Conservation (phyloP, 768 basidiomycete genomes). For the Leucosporidium yakuticum region DNA sequence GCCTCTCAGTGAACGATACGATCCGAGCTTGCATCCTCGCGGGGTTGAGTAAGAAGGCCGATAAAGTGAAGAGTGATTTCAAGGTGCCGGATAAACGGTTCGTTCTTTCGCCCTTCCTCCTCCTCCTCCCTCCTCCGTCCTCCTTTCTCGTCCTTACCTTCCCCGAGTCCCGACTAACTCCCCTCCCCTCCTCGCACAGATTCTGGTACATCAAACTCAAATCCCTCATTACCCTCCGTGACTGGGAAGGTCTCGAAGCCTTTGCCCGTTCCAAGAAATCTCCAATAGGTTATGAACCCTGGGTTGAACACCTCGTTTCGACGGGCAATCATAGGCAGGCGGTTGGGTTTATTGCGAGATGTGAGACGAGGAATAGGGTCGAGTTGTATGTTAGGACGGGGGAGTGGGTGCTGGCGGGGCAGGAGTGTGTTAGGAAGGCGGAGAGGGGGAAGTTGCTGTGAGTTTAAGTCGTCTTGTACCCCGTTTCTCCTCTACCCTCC, state of each 20-base stretch:
- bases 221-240: conserved; percentile 66
- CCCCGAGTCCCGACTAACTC: background rate
- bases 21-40: conserved; percentile 70
- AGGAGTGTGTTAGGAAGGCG: conserved; percentile 69
- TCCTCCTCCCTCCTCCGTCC: background rate
- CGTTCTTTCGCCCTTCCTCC: background rate
- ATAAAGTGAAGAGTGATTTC: conserved; percentile 81
- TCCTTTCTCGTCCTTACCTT: background rate
- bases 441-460: conserved; percentile 81
- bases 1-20: conserved; percentile 78
- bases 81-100: conserved; percentile 89
- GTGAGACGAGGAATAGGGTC: conserved; percentile 72
- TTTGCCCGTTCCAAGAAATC: conserved; percentile 83
- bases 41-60: conserved; percentile 77
- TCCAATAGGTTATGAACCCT: conserved; percentile 92
- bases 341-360: conserved; percentile 66
- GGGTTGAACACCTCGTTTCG: conserved; percentile 70
- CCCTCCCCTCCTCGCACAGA: conserved; percentile 46
- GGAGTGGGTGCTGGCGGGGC: conserved; percentile 43
- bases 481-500: background rate
- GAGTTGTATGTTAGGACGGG: conserved; percentile 86
- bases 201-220: conserved; percentile 92
- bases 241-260: conserved; percentile 77
- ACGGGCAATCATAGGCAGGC: conserved; percentile 73
- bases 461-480: conserved; percentile 44